Percentiles rank a stretch among this genome's conserved stretches.
These are phyloP conservation scores for Aristolochia contorta DNA, from an alignment of 164 flowering plant species.

Conservation along the genomic window DNA sequence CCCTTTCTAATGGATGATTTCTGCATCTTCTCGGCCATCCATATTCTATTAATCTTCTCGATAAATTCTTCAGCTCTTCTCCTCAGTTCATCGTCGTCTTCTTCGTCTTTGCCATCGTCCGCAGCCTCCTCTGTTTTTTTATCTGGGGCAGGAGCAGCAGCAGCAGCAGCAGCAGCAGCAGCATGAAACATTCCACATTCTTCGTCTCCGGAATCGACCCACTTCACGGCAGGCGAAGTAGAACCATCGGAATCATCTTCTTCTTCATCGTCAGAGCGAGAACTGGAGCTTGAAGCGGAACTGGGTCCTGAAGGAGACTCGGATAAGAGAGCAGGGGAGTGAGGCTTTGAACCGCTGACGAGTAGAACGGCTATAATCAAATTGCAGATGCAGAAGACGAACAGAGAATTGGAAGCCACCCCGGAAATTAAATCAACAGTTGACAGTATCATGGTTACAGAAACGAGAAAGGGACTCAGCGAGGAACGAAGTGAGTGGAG, in stretches of 20 bases:
- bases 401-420: constrained; percentile 33
- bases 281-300: background rate
- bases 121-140: constrained; percentile 3
- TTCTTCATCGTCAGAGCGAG: no score
- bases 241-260: background rate
- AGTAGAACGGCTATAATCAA: constrained; percentile 40
- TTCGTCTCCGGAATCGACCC: no score
- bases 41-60: constrained; percentile 36
- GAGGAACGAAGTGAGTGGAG: constrained; percentile 2
- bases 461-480: background rate
- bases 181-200: no score
- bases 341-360: constrained; percentile 19
- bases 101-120: constrained; percentile 5
- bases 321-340: constrained; percentile 1
- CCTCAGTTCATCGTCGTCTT: constrained; percentile 35
- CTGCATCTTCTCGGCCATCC: constrained; percentile 34
- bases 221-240: background rate
- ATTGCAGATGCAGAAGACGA: constrained; percentile 45
- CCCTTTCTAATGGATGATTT: no score
- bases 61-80: constrained; percentile 54
- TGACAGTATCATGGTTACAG: constrained; percentile 30
- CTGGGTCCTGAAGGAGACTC: background rate
- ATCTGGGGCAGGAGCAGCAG: background rate
- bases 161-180: background rate
- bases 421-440: constrained; percentile 29